A percentile compares a stretch with the other conserved stretches of the same genome.
Conservation (phyloP, 2,329 filamentous ascomycete genomes). For the Metarhizium album region DNA sequence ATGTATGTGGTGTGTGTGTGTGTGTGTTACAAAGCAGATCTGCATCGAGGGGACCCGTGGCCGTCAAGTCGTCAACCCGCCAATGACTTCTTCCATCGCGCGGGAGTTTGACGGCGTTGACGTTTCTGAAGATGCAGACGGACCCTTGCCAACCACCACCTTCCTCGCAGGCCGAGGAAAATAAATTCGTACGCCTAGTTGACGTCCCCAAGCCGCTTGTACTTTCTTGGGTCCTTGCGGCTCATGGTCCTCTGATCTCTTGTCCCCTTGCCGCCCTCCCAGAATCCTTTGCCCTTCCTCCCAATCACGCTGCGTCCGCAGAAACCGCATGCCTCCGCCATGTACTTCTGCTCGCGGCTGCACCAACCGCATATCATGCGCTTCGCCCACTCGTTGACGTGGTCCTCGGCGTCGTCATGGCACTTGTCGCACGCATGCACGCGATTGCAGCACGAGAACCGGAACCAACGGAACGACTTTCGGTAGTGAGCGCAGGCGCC, state of each 20-base stretch:
- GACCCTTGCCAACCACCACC: too few species aligned
- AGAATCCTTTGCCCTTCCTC: conserved; percentile 58
- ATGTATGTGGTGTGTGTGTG: too few species aligned
- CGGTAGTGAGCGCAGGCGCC: conserved; percentile 49
- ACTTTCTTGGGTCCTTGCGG: conserved; percentile 65
- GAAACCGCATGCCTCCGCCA: conserved; percentile 62
- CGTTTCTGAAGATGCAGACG: too few species aligned
- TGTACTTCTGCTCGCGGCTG: conserved; percentile 70
- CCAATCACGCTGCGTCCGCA: conserved; percentile 63
- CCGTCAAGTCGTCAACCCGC: too few species aligned
- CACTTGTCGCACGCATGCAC: conserved; percentile 59
- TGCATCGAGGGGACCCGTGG: too few species aligned
- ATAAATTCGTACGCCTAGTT: too few species aligned
- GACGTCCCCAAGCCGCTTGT: conserved; percentile 42
- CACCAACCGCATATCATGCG: conserved; percentile 76
- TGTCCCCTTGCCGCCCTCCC: conserved; percentile 82
- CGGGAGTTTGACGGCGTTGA: too few species aligned
- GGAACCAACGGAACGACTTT: conserved; percentile 52
- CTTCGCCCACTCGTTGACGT: conserved; percentile 71
- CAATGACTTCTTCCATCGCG: too few species aligned
- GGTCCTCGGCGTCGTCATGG: conserved; percentile 61
- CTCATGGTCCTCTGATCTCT: conserved; percentile 61
- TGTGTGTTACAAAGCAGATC: too few species aligned
- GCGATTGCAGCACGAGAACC: conserved; percentile 50
- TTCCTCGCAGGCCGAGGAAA: too few species aligned